Base-by-base conservation (phyloP, 805 yeast species). In the Schizosaccharomyces osmophilus region DNA sequence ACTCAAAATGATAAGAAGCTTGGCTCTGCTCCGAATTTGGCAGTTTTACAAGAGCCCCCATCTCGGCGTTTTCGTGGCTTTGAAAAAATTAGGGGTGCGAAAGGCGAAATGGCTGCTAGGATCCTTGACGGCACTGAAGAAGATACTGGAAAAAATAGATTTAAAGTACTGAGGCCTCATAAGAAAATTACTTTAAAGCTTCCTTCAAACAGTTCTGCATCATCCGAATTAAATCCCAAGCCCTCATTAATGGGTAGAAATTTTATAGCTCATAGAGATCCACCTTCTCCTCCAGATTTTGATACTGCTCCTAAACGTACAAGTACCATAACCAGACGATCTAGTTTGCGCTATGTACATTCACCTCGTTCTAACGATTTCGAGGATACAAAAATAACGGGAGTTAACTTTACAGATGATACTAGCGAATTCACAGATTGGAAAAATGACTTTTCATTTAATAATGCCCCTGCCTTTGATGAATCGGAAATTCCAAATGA, bases 391-490 rank as follows among this genome's bases (percentile, higher is more conserved):
- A 45, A 45, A 45, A 45, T 3, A 9, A n/a, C 3, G 22, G 13
- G 13, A 8, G 2, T 17, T 45, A 17, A 45, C 26, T 4, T 45
- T 6, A 4, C 22, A 19, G 11, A 6, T 4, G 17, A 51, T 8
- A 29, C 57, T 9, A 15, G 36, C 15, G 11, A 24, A 24, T 9
- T 9, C 11, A 19, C 36, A 5, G 17, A 51, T 22, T 19, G 15
- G 36, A 6, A 22, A 17, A 24, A 17, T 9, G 57, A 22, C 13
- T 5, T 39, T 22, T 39, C 58, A 31, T 54, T 55, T 61, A 11
- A 54, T 31, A 22, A 55, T 17, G 59, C 51, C 26, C 60, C 62
- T 19, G 62, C 55, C 22, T 36, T 29, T 2, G 60, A 57, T 22
- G 60, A 57, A 19, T 57, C 60, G 9, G 42, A 57, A 15, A 15